phyloP scores from a whole-genome alignment of 768 basidiomycete species.

The Leccinum longicurvipes region DNA sequence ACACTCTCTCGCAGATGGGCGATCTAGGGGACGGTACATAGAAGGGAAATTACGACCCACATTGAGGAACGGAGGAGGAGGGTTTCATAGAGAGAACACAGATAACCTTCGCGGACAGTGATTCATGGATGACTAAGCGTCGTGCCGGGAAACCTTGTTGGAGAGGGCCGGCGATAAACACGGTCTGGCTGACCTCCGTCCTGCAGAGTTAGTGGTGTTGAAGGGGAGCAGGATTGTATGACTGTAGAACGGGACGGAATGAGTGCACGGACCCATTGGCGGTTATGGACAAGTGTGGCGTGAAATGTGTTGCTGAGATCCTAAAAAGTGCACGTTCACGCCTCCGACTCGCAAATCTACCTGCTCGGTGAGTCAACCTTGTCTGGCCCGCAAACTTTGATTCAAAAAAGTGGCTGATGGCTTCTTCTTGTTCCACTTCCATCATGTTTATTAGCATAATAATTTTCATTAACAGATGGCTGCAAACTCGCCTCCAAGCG shows the following conservation, averaged over 20 bases:
- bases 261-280: constrained; percentile 30
- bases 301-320: constrained; percentile 19
- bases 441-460: constrained; percentile 11
- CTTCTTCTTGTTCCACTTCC: constrained; percentile 14
- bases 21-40: background rate
- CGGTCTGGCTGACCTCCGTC: background rate
- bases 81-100: background rate
- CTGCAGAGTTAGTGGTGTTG: background rate
- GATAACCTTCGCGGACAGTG: constrained; percentile 27
- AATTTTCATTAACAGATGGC: constrained; percentile 18
- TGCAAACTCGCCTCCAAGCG: constrained; percentile 26
- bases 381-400: constrained; percentile 46
- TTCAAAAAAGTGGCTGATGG: constrained; percentile 24
- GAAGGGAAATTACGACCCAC: background rate
- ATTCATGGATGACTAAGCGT: constrained; percentile 28
- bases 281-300: constrained; percentile 33
- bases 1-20: too few species aligned
- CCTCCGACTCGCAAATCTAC: constrained; percentile 60
- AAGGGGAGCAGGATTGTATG: background rate
- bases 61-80: background rate
- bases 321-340: constrained; percentile 36
- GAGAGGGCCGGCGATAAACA: background rate
- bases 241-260: background rate
- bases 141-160: constrained; percentile 27
- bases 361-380: constrained; percentile 73